phyloP scores from a whole-genome alignment of 345 rosid species.

The Erodium maritimum region DNA sequence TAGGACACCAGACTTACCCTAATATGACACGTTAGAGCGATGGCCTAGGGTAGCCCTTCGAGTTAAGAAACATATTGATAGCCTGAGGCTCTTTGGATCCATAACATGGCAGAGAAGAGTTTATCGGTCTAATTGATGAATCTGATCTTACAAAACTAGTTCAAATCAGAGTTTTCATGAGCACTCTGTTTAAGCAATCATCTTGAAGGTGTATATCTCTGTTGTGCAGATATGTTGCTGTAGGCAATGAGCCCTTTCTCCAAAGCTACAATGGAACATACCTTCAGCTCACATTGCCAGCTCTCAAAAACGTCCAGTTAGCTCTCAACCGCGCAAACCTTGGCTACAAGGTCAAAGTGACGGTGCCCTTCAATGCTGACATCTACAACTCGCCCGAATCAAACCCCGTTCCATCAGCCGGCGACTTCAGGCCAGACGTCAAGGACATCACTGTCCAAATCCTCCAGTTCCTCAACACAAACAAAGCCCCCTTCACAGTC shows the following conservation, averaged over 20 bases:
- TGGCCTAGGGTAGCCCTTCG: too few relatives aligned
- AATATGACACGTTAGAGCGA: too few relatives aligned
- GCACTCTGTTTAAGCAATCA: slow-evolving; percentile 8
- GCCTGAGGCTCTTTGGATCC: too few relatives aligned
- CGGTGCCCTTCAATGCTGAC: slow-evolving; percentile 70
- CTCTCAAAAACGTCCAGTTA: slow-evolving; percentile 53
- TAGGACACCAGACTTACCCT: too few relatives aligned
- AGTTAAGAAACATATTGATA: too few relatives aligned
- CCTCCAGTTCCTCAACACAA: slow-evolving; percentile 40
- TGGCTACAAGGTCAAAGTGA: slow-evolving; percentile 37
- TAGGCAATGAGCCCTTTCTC: slow-evolving; percentile 77
- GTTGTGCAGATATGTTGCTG: slow-evolving; percentile 48
- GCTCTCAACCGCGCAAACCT: slow-evolving; percentile 47
- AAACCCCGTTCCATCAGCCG: slow-evolving; percentile 55
- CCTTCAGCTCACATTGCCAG: slow-evolving; percentile 42
- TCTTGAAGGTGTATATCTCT: not conserved
- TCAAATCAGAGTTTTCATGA: not conserved
- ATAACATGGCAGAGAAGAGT: too few relatives aligned
- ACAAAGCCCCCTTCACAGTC: slow-evolving; percentile 50
- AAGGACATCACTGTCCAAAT: slow-evolving; percentile 41
- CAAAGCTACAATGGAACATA: slow-evolving; percentile 44
- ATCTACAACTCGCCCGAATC: slow-evolving; percentile 42
- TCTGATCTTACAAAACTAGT: not conserved
- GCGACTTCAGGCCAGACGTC: slow-evolving; percentile 52
- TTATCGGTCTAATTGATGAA: not conserved